phyloP scores from a whole-genome alignment of 139 green algal genomes.

The Zygnema circumcarinatum region DNA sequence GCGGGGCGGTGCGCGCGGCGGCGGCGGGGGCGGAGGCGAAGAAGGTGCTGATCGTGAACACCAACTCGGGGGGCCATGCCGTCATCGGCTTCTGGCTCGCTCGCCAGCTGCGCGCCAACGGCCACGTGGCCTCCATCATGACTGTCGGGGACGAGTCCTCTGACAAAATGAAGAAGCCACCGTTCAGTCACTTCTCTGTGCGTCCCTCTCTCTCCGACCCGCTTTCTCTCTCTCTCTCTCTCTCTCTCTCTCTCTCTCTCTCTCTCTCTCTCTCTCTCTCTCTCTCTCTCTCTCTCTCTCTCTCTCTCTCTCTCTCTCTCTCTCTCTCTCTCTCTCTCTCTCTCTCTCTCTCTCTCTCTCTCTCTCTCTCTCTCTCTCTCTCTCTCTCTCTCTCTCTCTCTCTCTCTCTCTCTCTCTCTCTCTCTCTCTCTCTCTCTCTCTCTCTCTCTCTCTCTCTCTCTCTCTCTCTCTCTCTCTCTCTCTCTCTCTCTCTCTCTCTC shows the following conservation, averaged over 20 bases:
- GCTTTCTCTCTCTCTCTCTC: background rate
- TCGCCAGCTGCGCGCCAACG: slow-evolving; percentile 53
- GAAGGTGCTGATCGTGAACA: slow-evolving; percentile 71
- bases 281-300: background rate
- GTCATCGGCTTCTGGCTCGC: slow-evolving; percentile 68
- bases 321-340: background rate
- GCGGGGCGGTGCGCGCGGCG: too few relatives aligned
- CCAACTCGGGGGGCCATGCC: slow-evolving; percentile 65
- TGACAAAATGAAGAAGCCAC: slow-evolving; percentile 70
- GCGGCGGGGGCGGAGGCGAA: too few relatives aligned
- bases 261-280: background rate
- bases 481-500: too few relatives aligned
- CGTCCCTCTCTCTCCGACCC: background rate
- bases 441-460: too few relatives aligned
- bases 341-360: slow-evolving; percentile 1
- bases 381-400: background rate
- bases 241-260: background rate
- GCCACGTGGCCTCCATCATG: slow-evolving; percentile 66
- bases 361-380: background rate
- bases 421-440: too few relatives aligned
- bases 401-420: too few relatives aligned
- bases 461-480: too few relatives aligned
- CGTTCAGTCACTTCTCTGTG: slow-evolving; percentile 64
- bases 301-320: background rate
- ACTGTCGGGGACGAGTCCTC: slow-evolving; percentile 53